These are phyloP conservation scores for Psophocarpus tetragonolobus DNA, from an alignment of 306 rosid species.

Conservation along the genomic window DNA sequence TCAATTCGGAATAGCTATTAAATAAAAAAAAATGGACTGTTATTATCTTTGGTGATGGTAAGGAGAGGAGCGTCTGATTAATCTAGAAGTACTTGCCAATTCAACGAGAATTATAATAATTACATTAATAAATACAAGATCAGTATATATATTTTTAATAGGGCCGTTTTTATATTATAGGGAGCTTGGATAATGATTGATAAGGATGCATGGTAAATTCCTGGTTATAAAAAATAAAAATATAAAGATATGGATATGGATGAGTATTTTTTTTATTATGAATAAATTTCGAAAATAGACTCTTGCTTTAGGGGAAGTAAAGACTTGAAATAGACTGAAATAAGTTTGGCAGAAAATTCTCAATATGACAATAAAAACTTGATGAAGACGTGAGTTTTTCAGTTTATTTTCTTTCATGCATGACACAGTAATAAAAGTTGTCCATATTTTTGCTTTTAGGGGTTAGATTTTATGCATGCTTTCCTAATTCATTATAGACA, in stretches of 20 bases:
- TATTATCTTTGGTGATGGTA: not conserved
- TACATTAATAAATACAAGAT: not conserved
- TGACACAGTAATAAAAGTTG: not conserved
- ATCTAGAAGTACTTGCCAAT: slow-evolving; percentile 41
- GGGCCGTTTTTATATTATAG: not conserved
- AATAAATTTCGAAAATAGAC: too few species aligned
- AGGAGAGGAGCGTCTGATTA: not conserved
- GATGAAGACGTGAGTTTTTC: not conserved
- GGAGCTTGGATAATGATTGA: slow-evolving; percentile 5
- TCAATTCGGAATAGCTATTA: slow-evolving; percentile 36
- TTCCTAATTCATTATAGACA: not conserved
- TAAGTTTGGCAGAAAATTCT: not conserved
- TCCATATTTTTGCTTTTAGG: not conserved
- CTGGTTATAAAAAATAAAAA: not conserved
- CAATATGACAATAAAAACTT: not conserved
- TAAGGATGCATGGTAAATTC: not conserved
- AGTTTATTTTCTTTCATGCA: not conserved
- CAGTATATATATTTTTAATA: not conserved
- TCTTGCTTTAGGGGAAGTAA: too few species aligned
- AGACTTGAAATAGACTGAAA: not conserved
- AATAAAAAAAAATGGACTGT: not conserved
- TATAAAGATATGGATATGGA: not conserved
- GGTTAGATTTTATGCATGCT: not conserved
- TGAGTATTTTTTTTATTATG: not conserved
- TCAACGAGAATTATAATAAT: not conserved